Conservation (phyloP, 257 asterid species). For the Solanum tarapatanum region DNA sequence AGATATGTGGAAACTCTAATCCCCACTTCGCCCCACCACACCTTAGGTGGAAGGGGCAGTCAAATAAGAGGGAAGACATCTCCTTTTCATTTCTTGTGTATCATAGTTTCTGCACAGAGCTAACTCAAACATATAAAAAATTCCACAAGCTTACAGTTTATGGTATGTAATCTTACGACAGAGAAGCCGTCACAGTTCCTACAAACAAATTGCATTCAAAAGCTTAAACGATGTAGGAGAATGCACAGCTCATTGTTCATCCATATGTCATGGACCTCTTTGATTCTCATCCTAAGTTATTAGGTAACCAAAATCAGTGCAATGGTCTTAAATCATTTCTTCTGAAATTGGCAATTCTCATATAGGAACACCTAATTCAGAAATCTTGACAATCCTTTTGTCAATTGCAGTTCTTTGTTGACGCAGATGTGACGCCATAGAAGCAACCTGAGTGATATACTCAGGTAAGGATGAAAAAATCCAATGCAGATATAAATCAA, state of each 20-base stretch:
- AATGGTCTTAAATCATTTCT: not conserved
- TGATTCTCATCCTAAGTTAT: not conserved
- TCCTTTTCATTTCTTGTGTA: not conserved
- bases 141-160: not conserved
- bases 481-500: not conserved
- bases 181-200: not conserved
- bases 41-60: not conserved
- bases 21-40: not conserved
- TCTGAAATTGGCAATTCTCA: conserved; percentile 12
- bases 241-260: not conserved
- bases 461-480: not conserved
- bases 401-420: conserved; percentile 58
- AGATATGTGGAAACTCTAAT: not conserved
- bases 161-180: not conserved
- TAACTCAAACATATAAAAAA: not conserved
- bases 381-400: conserved; percentile 54
- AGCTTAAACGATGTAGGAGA: not conserved
- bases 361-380: conserved; percentile 73
- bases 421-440: conserved; percentile 69
- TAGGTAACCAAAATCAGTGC: not conserved
- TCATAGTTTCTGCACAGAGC: not conserved
- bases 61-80: not conserved
- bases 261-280: not conserved
- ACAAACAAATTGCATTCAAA: not conserved
- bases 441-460: conserved; percentile 60